Base-by-base conservation (phyloP, 1,139 yeast species). In the Saccharomyces pastorianus region DNA sequence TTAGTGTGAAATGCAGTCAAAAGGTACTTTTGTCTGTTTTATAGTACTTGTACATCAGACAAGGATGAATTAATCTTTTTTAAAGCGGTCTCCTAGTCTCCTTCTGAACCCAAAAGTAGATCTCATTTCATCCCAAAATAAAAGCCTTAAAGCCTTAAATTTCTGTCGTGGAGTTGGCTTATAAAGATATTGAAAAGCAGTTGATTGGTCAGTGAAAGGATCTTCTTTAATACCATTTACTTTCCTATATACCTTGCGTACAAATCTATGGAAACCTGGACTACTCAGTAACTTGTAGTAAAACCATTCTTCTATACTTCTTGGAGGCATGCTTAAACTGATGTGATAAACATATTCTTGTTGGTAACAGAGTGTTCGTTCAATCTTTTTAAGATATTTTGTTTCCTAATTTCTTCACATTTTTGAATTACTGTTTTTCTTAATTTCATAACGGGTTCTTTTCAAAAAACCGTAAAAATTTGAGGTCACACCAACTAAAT, bases 261-360 rank as follows among this genome's bases (percentile, higher is more conserved):
- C 96, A 74, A 86, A 81, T 48, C 81, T 73, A 62, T 86, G 85
- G 65, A 89, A 89, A 1, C 79, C 74, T 0, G 79, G 81, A 6
- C 93, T 84, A 47, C 75, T 76, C 61, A 88, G 76, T 6, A 86
- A 73, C 75, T 77, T 61, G 48, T 56, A 58, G 59, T 78, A 82
- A 6, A 82, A 67, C 57, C 74, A 71, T 65, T 81, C 83, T 59
- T 80, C 82, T 25, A 80, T 55, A 31, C 74, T 70, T 55, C 74
- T 62, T 11, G 80, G 80, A 28, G 62, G 57, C 29, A 59, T 57
- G 49, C 59, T 58, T 29, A 6, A 20, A 20, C 44, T 38, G n/a
- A 20, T 20, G 11, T 17, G n/a, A 7, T 2, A 9, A 17, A n/a
- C 66, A 64, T 64, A 6, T 7, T 27, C 32, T 32, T 26, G 14